Evolutionary conservation across 768 basidiomycete genomes (phyloP).

Genomic region (Mycena latifolia): DNA sequence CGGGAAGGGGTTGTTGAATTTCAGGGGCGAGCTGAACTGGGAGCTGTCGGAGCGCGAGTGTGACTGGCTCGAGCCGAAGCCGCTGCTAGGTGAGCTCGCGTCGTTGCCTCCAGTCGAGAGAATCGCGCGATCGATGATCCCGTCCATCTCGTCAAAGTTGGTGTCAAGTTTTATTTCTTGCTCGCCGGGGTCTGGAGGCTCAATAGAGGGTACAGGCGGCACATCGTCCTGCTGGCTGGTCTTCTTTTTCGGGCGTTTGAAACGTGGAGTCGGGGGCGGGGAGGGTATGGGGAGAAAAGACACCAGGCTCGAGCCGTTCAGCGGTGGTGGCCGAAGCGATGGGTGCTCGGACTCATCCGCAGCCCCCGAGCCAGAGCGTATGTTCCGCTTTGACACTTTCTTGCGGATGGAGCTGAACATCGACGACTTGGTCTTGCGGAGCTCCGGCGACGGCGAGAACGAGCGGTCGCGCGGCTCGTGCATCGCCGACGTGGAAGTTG

Average conservation of each 20-base stretch:
- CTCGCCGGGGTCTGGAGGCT: slow-evolving; percentile 46
- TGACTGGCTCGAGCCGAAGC: slow-evolving; percentile 51
- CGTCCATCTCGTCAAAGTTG: slow-evolving; percentile 83
- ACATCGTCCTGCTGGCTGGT: slow-evolving; percentile 48
- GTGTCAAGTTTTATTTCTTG: slow-evolving; percentile 68
- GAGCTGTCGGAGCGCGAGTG: slow-evolving; percentile 47
- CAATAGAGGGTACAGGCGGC: slow-evolving; percentile 47
- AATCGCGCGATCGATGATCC: slow-evolving; percentile 72
- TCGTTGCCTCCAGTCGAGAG: slow-evolving; percentile 44
- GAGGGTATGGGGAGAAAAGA: slow-evolving; percentile 39
- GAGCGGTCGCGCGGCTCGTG: slow-evolving; percentile 26
- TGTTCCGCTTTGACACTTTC: slow-evolving; percentile 54
- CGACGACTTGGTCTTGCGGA: slow-evolving; percentile 65
- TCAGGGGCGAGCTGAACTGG: slow-evolving; percentile 41
- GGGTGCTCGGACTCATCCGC: slow-evolving; percentile 50
- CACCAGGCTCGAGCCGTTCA: slow-evolving; percentile 42
- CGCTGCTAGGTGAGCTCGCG: slow-evolving; percentile 57
- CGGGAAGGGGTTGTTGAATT: slow-evolving; percentile 59
- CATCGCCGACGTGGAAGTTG: slow-evolving; percentile 17
- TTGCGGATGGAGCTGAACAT: slow-evolving; percentile 57
- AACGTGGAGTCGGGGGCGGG: slow-evolving; percentile 28
- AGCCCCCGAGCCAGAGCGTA: slow-evolving; percentile 46
- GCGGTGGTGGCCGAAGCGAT: slow-evolving; percentile 50
- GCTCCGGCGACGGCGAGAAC: slow-evolving; percentile 44
- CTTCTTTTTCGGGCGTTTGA: slow-evolving; percentile 45